Percentiles rank a stretch among this genome's conserved stretches.
These are phyloP conservation scores for Daldinia concentrica DNA, from an alignment of 495 filamentous ascomycete species.

Conservation along the genomic window DNA sequence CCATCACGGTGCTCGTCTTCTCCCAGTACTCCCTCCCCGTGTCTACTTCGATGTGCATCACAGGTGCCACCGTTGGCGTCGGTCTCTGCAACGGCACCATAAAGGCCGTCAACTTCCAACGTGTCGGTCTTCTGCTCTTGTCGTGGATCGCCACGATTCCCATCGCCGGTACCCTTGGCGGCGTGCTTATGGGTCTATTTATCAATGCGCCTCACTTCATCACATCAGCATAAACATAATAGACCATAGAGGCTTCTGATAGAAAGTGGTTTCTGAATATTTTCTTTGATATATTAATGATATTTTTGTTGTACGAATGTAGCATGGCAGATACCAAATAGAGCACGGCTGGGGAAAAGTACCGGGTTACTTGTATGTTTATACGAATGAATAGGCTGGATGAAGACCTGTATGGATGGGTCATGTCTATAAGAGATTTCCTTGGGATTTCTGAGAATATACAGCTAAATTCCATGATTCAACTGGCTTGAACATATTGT, in stretches of 20 bases:
- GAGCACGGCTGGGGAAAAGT: constrained; percentile 14
- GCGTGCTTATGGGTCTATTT: constrained; percentile 68
- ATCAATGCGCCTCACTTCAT: constrained; percentile 67
- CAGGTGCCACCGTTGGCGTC: constrained; percentile 66
- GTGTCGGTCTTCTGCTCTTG: constrained; percentile 57
- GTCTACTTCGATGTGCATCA: constrained; percentile 68
- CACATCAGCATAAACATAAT: not conserved
- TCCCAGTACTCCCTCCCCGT: constrained; percentile 69
- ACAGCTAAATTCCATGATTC: constrained; percentile 5
- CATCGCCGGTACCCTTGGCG: constrained; percentile 67
- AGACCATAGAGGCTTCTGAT: not conserved
- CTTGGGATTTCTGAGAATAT: constrained; percentile 3
- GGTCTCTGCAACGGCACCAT: constrained; percentile 65
- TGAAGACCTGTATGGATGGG: not conserved
- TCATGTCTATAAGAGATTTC: not conserved
- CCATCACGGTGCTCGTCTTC: constrained; percentile 71
- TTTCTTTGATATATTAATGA: not conserved
- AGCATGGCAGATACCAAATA: constrained; percentile 17
- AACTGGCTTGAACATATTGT: not conserved
- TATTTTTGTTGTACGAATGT: constrained; percentile 5
- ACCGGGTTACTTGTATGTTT: not conserved
- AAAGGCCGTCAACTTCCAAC: constrained; percentile 72
- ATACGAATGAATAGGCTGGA: not conserved
- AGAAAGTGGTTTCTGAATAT: not conserved
- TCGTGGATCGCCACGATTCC: constrained; percentile 73